Evolutionary conservation across 2,329 filamentous ascomycete genomes (phyloP), one percentile per base, ranked within the genome.

Genomic region (Aspergillus ruber): DNA sequence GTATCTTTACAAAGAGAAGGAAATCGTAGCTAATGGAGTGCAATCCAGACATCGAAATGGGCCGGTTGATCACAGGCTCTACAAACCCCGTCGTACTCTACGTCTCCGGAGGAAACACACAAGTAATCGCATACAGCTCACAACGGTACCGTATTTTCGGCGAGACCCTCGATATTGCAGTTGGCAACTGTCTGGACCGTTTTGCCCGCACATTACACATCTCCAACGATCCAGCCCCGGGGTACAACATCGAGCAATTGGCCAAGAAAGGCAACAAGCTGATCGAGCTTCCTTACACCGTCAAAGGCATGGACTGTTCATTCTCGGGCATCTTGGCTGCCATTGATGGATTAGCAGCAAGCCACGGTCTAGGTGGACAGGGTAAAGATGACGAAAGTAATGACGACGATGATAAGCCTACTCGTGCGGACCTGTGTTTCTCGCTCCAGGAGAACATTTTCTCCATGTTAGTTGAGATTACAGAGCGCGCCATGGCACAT

Each of bases 301-400:
- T 98, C 54, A 98, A 98, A 71, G 93, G 93, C 44, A 98, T 98
- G 93, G 93, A 98, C 68, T 95, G 90, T 61, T 93, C 87, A 20
- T 97, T 98, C 70, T 90, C 87, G 2, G 93, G 93, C 2, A 95
- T 98, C 54, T 74, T 98, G 23, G 88, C 88, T 0, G 81, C 82
- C 4, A 85, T 91, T 10, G 93, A 98, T 64, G 77, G 84, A 32
- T 75, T 95, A 41, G 91, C 90, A 1, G 81, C 77, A 8, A 52
- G 58, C n/a, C 63, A 63, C 44, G 69, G 68, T 1, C 45, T 72
- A 10, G 60, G 59, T 39, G 66, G 68, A 18, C 56, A 63, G 44
- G 60, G 61, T 20, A 53, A 58, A 23, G 47, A 83, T 80, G 66
- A 82, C 89, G 70, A 76, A 73, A 56, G 52, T 49, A 50, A 50